These are phyloP conservation scores for Colletotrichum sp. DNA, from an alignment of 2,329 filamentous ascomycete genomes.

Conservation along the genomic window DNA sequence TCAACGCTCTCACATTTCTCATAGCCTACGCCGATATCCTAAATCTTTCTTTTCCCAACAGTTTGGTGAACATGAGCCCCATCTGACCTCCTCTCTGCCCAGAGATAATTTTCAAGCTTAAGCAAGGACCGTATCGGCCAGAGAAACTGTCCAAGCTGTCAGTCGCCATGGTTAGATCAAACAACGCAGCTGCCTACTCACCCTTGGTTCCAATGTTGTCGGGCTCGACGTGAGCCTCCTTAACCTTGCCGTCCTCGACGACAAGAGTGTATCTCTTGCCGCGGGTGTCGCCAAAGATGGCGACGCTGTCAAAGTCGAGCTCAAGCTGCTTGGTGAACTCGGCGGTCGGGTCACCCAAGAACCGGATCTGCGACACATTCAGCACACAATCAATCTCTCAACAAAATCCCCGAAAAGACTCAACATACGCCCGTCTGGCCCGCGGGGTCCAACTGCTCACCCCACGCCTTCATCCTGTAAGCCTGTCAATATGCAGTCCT, in stretches of 20 bases:
- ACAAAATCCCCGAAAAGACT: background rate
- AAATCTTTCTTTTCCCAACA: background rate
- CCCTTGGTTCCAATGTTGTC: slow-evolving; percentile 85
- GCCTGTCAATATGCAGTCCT: slow-evolving; percentile 8
- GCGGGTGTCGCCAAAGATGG: slow-evolving; percentile 81
- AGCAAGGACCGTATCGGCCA: slow-evolving; percentile 56
- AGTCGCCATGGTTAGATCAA: background rate
- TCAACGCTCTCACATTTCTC: background rate
- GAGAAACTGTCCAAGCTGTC: slow-evolving; percentile 41
- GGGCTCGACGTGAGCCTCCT: slow-evolving; percentile 81
- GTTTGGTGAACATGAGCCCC: background rate
- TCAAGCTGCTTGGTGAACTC: slow-evolving; percentile 85
- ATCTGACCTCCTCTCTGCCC: background rate
- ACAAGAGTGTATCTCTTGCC: slow-evolving; percentile 89
- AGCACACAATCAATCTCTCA: background rate
- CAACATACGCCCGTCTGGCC: slow-evolving; percentile 75
- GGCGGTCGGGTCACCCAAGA: slow-evolving; percentile 81
- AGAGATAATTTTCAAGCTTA: slow-evolving; percentile 16
- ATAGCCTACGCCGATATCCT: background rate
- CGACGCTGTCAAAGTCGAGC: slow-evolving; percentile 77
- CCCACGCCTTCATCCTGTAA: slow-evolving; percentile 90
- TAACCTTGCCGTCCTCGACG: slow-evolving; percentile 84
- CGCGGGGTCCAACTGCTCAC: slow-evolving; percentile 74
- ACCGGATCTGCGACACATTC: slow-evolving; percentile 72
- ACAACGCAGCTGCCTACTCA: slow-evolving; percentile 43